Conservation (phyloP, 1,284 basidiomycete genomes). For the Golubevia pallescens region DNA sequence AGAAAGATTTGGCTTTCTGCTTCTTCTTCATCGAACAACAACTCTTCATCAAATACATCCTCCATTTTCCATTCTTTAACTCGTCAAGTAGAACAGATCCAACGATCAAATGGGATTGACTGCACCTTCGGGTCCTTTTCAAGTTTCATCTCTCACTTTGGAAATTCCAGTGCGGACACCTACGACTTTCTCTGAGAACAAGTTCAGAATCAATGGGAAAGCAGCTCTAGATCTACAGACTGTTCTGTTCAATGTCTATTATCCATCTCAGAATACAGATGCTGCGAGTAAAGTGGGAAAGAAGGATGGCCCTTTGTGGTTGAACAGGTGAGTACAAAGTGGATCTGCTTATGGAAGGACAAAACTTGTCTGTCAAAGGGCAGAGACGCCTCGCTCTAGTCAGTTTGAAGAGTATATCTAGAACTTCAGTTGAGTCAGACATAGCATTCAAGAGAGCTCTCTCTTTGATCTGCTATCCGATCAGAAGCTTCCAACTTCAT, state of each 20-base stretch:
- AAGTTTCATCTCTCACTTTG: conserved; percentile 36
- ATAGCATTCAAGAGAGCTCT: neutral
- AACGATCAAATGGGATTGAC: no score
- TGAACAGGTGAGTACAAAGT: conserved; percentile 1
- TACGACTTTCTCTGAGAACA: conserved; percentile 7
- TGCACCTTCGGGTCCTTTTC: conserved; percentile 17
- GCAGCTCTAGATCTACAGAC: conserved; percentile 33
- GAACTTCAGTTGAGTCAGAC: neutral
- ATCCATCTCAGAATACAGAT: conserved; percentile 20
- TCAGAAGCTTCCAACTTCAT: neutral
- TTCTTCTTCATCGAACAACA: no score
- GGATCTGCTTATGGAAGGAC: no score
- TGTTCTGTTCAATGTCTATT: conserved; percentile 46
- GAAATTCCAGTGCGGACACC: conserved; percentile 24
- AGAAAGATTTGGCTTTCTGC: no score
- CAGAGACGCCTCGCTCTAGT: no score
- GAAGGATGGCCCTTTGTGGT: neutral
- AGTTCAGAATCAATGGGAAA: conserved; percentile 16
- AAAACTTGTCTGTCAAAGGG: no score
- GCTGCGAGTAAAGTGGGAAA: neutral
- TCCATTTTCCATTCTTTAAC: no score
- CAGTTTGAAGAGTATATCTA: no score
- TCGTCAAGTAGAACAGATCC: no score
- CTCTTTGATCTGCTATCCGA: neutral
- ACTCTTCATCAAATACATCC: no score